These are phyloP conservation scores for Cichorium intybus DNA, from an alignment of 140 eudicot genomes.

Conservation along the genomic window DNA sequence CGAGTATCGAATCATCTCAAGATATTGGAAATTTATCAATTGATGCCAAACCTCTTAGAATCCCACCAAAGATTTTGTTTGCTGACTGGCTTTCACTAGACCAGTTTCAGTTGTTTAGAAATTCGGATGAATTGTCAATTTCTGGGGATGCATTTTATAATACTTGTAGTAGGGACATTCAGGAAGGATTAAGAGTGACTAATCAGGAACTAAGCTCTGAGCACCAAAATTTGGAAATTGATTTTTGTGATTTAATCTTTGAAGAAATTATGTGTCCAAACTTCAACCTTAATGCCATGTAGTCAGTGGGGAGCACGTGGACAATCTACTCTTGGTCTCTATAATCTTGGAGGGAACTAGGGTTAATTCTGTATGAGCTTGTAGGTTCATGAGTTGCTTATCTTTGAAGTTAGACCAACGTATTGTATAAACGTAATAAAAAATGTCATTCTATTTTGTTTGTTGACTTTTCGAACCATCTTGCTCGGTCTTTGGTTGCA, in stretches of 20 bases:
- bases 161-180: background rate
- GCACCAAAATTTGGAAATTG: conserved; percentile 31
- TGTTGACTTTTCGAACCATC: conserved; percentile 1
- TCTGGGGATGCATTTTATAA: conserved; percentile 19
- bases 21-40: background rate
- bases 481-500: background rate
- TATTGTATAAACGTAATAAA: conserved; percentile 2
- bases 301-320: background rate
- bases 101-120: conserved; percentile 19
- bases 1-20: conserved; percentile 2
- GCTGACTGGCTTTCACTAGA: conserved; percentile 68
- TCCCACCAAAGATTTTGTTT: conserved; percentile 56
- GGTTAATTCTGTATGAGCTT: conserved; percentile 1
- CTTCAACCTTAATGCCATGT: conserved; percentile 28
- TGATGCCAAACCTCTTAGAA: background rate
- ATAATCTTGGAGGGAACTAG: conserved; percentile 10
- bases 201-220: conserved; percentile 31
- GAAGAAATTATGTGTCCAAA: conserved; percentile 30
- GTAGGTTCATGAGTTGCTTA: conserved; percentile 1
- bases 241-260: conserved; percentile 35
- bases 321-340: conserved; percentile 1
- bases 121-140: conserved; percentile 10
- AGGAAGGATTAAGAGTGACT: conserved; percentile 1
- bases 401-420: conserved; percentile 2
- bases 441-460: background rate